Evolutionary conservation across 495 filamentous ascomycete species (phyloP).

Genomic region (Usnea hakonensis): DNA sequence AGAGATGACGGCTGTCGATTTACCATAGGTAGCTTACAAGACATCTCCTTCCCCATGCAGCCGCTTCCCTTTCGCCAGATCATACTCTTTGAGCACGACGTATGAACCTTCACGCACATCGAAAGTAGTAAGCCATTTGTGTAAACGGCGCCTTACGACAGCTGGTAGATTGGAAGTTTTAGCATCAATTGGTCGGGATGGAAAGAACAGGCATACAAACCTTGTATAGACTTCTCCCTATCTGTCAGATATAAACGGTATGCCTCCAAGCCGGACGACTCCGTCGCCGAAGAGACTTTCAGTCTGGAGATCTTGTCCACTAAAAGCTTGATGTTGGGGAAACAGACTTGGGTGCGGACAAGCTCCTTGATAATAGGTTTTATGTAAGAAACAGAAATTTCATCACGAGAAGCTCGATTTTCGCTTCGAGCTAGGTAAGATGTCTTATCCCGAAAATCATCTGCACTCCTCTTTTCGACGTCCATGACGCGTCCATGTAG

Average conservation of each 20-base stretch:
- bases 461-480: neutral
- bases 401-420: constrained; percentile 4
- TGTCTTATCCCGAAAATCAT: neutral
- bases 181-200: neutral
- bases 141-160: constrained; percentile 19
- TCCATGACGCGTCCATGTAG: neutral
- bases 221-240: constrained; percentile 24
- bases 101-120: constrained; percentile 23
- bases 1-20: neutral
- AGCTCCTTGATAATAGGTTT: constrained; percentile 25
- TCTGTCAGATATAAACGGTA: constrained; percentile 23
- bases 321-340: constrained; percentile 21
- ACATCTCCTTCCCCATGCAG: constrained; percentile 19
- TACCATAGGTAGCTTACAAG: constrained; percentile 1
- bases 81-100: constrained; percentile 21
- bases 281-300: neutral
- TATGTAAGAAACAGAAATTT: constrained; percentile 5
- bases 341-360: constrained; percentile 23
- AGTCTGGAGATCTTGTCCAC: constrained; percentile 18
- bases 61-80: constrained; percentile 17
- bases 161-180: constrained; percentile 11
- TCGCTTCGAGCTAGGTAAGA: neutral
- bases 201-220: constrained; percentile 3
- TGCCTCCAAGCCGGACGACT: constrained; percentile 2
- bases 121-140: constrained; percentile 12